Evolutionary conservation across 495 filamentous ascomycete genomes (phyloP).

Genomic region (Daldinia concentrica): DNA sequence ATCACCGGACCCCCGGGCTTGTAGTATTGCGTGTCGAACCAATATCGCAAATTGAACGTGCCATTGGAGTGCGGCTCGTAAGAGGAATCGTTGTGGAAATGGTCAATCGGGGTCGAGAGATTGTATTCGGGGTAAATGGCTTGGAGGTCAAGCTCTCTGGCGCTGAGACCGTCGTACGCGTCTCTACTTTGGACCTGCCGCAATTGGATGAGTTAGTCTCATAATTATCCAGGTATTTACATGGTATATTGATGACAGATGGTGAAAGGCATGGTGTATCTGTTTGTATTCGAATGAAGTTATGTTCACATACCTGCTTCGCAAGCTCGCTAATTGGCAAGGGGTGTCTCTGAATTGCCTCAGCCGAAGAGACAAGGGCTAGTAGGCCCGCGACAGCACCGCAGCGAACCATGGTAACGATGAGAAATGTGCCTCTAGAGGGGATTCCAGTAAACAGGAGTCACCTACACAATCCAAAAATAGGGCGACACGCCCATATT

Average conservation of each 20-base stretch:
- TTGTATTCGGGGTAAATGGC: slow-evolving; percentile 66
- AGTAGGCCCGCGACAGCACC: slow-evolving; percentile 26
- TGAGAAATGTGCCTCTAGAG: background rate
- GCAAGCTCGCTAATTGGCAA: slow-evolving; percentile 39
- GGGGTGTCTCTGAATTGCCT: slow-evolving; percentile 38
- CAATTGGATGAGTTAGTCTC: background rate
- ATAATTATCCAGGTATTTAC: background rate
- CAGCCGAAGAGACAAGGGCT: slow-evolving; percentile 20
- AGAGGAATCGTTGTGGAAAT: slow-evolving; percentile 74
- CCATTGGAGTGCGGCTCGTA: slow-evolving; percentile 74
- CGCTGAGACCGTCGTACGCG: slow-evolving; percentile 18
- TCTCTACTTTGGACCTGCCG: slow-evolving; percentile 35
- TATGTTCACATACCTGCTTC: slow-evolving; percentile 29
- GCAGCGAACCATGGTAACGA: slow-evolving; percentile 29
- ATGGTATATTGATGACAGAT: background rate
- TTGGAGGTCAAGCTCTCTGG: slow-evolving; percentile 51
- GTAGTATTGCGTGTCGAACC: slow-evolving; percentile 75
- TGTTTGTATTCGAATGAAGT: background rate
- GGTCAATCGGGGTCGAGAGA: slow-evolving; percentile 74
- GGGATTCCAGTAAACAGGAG: slow-evolving; percentile 10
- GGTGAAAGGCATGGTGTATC: background rate
- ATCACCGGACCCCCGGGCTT: slow-evolving; percentile 76
- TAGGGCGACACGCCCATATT: slow-evolving; percentile 22
- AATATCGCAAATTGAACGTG: slow-evolving; percentile 73
- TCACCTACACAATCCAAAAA: slow-evolving; percentile 5